Conservation (phyloP, 768 basidiomycete genomes). For the Mycena venus region DNA sequence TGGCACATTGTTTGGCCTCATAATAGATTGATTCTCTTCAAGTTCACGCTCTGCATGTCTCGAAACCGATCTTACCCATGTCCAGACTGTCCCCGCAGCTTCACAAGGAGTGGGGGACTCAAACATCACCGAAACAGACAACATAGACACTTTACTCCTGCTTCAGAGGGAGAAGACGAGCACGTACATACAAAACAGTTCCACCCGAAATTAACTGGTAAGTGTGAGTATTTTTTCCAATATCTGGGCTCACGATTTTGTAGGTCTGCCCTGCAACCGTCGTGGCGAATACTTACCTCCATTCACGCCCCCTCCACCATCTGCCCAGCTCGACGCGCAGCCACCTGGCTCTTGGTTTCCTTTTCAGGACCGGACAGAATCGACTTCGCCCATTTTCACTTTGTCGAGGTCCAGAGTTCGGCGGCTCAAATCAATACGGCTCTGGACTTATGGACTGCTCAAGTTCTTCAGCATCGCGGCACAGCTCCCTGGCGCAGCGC, state of each 20-base stretch:
- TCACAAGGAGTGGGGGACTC: neutral
- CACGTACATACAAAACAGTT: neutral
- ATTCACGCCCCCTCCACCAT: neutral
- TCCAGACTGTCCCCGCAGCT: neutral
- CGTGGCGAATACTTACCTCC: neutral
- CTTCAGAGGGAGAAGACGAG: neutral
- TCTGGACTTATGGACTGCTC: neutral
- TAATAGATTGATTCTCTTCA: neutral
- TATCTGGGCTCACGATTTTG: neutral
- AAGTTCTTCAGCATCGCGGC: neutral
- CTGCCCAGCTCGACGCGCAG: neutral
- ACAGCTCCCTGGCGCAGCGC: neutral
- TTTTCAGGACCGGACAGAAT: neutral
- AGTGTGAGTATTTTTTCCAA: too few species aligned
- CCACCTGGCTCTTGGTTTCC: neutral
- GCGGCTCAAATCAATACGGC: neutral
- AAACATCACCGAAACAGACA: neutral
- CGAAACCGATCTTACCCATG: neutral
- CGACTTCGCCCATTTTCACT: slow-evolving; percentile 9
- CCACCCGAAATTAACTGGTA: neutral
- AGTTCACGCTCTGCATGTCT: neutral
- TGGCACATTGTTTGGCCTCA: too few species aligned
- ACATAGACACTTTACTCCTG: neutral
- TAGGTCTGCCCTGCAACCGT: neutral
- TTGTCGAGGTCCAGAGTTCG: slow-evolving; percentile 4